A percentile compares a stretch with the other conserved stretches of the same genome.
phyloP scores from a whole-genome alignment of 345 rosid species.

The Luvunga scandens region DNA sequence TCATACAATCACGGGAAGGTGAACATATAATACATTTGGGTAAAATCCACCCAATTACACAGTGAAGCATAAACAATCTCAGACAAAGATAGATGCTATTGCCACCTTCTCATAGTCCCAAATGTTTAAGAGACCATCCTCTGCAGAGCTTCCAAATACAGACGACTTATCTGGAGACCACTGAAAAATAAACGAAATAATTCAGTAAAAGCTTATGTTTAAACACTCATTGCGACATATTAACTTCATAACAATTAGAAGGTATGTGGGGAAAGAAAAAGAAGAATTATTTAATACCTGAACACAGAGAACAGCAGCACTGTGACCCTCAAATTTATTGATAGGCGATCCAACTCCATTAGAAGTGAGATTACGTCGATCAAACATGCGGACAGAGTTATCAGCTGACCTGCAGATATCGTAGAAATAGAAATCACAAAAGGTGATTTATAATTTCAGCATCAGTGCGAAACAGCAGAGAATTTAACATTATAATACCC shows the following conservation, averaged over 20 bases:
- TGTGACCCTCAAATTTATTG: slow-evolving; percentile 82
- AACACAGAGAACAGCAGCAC: slow-evolving; percentile 88
- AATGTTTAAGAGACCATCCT: slow-evolving; percentile 88
- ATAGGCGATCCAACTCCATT: slow-evolving; percentile 77
- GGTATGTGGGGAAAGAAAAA: not conserved
- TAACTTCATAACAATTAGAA: not conserved
- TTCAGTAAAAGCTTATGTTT: slow-evolving; percentile 7
- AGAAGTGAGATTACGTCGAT: slow-evolving; percentile 79
- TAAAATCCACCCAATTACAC: not conserved
- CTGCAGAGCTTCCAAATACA: slow-evolving; percentile 95
- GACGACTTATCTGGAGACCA: slow-evolving; percentile 91
- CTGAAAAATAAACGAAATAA: slow-evolving; percentile 35
- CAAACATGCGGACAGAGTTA: slow-evolving; percentile 84
- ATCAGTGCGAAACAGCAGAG: slow-evolving; percentile 7
- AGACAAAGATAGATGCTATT: not conserved
- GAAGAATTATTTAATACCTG: slow-evolving; percentile 49
- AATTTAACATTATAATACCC: slow-evolving; percentile 53
- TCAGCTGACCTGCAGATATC: slow-evolving; percentile 78
- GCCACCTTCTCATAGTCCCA: slow-evolving; percentile 91
- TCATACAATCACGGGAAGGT: not conserved
- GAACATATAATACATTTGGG: not conserved
- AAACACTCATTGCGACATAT: not conserved
- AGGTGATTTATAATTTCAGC: not conserved
- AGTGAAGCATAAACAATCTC: not conserved
- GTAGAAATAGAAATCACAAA: slow-evolving; percentile 6